Conservation (phyloP, 495 filamentous ascomycete species). For the Xanthoparmelia taractica region DNA sequence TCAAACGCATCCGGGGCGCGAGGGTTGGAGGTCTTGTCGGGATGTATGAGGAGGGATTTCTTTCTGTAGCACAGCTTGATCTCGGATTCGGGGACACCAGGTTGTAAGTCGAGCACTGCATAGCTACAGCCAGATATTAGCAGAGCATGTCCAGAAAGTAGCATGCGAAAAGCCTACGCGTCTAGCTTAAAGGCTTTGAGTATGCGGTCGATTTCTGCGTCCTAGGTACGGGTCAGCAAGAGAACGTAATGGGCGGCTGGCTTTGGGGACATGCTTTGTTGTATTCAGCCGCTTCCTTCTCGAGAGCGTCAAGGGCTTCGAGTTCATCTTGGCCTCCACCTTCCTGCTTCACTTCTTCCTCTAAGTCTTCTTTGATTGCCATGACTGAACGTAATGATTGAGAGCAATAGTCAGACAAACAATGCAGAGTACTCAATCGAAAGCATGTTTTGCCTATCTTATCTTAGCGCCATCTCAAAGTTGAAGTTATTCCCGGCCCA, state of each 20-base stretch:
- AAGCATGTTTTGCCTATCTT: constrained; percentile 13
- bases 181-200: constrained; percentile 82
- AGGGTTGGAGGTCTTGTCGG: constrained; percentile 92
- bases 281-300: constrained; percentile 82
- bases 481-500: constrained; percentile 5
- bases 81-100: constrained; percentile 89
- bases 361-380: constrained; percentile 23
- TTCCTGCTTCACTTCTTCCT: constrained; percentile 22
- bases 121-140: constrained; percentile 47
- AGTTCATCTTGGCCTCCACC: constrained; percentile 50
- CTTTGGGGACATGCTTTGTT: constrained; percentile 54
- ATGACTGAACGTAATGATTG: neutral
- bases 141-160: neutral
- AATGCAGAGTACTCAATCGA: neutral
- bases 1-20: constrained; percentile 93
- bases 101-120: constrained; percentile 90
- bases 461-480: constrained; percentile 20
- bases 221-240: constrained; percentile 43
- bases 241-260: neutral
- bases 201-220: constrained; percentile 94
- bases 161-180: constrained; percentile 49
- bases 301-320: constrained; percentile 76
- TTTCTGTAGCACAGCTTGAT: constrained; percentile 91
- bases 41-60: constrained; percentile 96
- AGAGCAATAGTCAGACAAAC: neutral